Evolutionary conservation across 2,329 filamentous ascomycete species (phyloP).

Genomic region (Whalleya microplaca): DNA sequence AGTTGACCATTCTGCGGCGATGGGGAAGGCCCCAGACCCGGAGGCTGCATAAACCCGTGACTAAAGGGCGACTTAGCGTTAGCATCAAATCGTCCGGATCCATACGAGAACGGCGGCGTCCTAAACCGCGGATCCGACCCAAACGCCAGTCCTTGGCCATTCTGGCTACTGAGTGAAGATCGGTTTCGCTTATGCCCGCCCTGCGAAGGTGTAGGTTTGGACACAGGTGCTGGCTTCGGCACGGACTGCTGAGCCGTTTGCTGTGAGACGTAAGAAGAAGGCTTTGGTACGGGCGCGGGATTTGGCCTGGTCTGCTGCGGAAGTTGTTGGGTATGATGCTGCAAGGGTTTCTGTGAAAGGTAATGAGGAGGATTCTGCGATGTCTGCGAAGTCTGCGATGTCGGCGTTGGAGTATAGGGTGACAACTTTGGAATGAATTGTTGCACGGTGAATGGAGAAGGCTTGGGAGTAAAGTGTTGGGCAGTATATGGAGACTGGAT

Average conservation of each 20-base stretch:
- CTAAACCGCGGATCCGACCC: constrained; percentile 38
- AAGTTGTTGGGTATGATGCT: not conserved
- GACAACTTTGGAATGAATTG: constrained; percentile 26
- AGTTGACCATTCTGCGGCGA: constrained; percentile 40
- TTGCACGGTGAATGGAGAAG: constrained; percentile 28
- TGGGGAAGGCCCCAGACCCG: constrained; percentile 37
- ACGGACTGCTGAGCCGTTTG: constrained; percentile 13
- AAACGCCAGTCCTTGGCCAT: constrained; percentile 32
- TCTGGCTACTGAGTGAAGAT: constrained; percentile 32
- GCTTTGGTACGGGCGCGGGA: constrained; percentile 14
- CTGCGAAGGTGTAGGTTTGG: constrained; percentile 23
- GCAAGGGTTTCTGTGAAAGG: constrained; percentile 8
- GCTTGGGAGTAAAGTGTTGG: constrained; percentile 41
- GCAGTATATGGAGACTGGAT: constrained; percentile 36
- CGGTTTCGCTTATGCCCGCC: constrained; percentile 33
- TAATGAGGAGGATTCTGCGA: constrained; percentile 3
- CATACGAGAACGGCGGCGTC: constrained; percentile 39
- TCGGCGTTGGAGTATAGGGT: constrained; percentile 7
- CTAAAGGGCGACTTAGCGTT: constrained; percentile 40
- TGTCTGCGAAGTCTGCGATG: constrained; percentile 6
- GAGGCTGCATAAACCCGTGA: constrained; percentile 38
- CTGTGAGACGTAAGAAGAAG: constrained; percentile 1
- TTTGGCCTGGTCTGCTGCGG: constrained; percentile 21
- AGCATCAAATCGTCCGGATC: constrained; percentile 34
- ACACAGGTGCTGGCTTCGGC: constrained; percentile 23